Evolutionary conservation across 345 rosid genomes (phyloP), one percentile per base, ranked within the genome.

Genomic region (Orychophragmus violaceus): DNA sequence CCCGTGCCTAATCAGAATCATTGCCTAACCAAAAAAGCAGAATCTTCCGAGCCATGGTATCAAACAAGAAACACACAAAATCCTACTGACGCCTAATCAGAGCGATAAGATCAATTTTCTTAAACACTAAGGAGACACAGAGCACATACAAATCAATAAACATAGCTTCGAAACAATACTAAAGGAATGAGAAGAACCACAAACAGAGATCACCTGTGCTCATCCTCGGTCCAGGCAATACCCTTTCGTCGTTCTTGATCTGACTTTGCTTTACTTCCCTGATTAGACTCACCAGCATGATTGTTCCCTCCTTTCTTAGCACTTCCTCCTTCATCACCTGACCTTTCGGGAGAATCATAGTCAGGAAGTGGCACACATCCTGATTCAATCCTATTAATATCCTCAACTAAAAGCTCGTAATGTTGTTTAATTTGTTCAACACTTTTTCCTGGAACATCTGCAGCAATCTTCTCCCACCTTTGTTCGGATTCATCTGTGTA

Each of bases 241-340:
- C 99, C 97, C 76, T 90, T 94, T 16, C 99, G 85, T 3, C 96
- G 89, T 75, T 94, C 99, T 80, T 90, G 97, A 75, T 90, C 99
- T 18, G 91, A 72, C 71, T 87, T 88, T n/a, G 93, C 84, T 80
- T 88, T 94, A 71, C 79, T 82, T 58, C 86, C 96, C 32, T 90
- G 95, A 74, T 76, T 82, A 49, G 91, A 78, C 45, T 90, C 93
- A 10, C 82, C 67, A 45, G 59, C 69, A 63, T 82, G 84, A 60
- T 81, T 62, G 52, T 84, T 85, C 36, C 88, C 74, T 23, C 89
- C 88, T 68, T 75, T 75, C 76, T 88, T 94, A 83, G 84, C 83
- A 7, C 83, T 82, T 74, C 80, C 80, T 42, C 86, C 92, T 74
- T 94, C 99, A 49, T 83, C 86, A 65, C 84, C 81, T 30, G 92